Evolutionary conservation across 768 basidiomycete genomes (phyloP), one percentile per base, ranked within the genome.

Genomic region (Gymnopilus dilepis): DNA sequence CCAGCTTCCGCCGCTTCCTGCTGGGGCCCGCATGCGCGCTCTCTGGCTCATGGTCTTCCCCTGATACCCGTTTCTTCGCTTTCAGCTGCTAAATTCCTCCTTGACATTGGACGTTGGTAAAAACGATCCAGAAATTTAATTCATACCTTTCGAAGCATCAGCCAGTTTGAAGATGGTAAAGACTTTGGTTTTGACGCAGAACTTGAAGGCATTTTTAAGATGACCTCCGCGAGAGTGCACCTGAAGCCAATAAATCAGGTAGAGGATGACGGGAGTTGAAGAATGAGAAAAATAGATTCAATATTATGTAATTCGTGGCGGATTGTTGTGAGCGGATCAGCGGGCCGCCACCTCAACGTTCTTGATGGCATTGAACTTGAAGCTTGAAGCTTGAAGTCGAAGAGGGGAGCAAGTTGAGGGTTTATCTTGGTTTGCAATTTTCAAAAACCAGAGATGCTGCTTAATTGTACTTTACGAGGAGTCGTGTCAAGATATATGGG

Each of bases 101-200:
- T 50, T 31, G 17, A 38, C 37, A 19, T 58, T 34, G 50, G n/a
- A 15, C 40, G 58, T 31, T 19, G 17, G 26, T 7, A 33, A 28
- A 31, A 41, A 30, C 34, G 31, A 6, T 19, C 52, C 15, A 51
- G 9, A 38, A 62, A 54, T 9, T 50, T 53, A 21, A 15, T 22
- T 17, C 74, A 34, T 53, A 86, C 87, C 73, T 85, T 84, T 65
- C 82, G 78, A 43, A 88, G 68, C 0, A 82, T 78, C 15, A 84
- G 67, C 88, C 88, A 88, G 69, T 88, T 88, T 45, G 84, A 81
- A 11, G 86, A 87, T 1, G 86, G 57, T 12, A 60, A 37, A 13
- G 56, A 22, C 53, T 59, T 59, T 43, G 28, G 48, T 50, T 62
- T 62, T 7, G 34, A 38, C 15, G 15, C 30, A 2, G 13, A 33